phyloP scores from a whole-genome alignment of 2,329 filamentous ascomycete genomes.

The Magnaporthiopsis incrustans region DNA sequence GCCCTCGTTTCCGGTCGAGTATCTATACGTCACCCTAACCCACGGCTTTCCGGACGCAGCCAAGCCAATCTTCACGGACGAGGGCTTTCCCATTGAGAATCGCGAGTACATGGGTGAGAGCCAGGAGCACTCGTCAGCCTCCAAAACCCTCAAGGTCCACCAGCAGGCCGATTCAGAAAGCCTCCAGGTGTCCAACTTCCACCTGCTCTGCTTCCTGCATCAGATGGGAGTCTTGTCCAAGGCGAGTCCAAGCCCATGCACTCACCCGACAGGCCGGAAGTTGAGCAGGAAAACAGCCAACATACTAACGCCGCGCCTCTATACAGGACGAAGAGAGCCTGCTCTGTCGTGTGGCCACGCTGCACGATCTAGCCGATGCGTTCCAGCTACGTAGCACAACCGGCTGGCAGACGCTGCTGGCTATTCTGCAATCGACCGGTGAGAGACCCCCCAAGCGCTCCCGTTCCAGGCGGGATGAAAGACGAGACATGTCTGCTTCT shows the following conservation, averaged over 20 bases:
- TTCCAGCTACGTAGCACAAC: conserved; percentile 77
- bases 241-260: conserved; percentile 41
- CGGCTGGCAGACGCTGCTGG: conserved; percentile 89
- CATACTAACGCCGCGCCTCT: not conserved
- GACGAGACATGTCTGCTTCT: not conserved
- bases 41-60: conserved; percentile 86
- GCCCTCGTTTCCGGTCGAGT: conserved; percentile 92
- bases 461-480: conserved; percentile 23
- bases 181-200: conserved; percentile 80
- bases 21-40: conserved; percentile 89
- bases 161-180: conserved; percentile 51
- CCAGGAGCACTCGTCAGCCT: conserved; percentile 66
- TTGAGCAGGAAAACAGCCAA: not conserved
- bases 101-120: conserved; percentile 77
- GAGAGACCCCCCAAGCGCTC: conserved; percentile 81
- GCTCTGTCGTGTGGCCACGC: conserved; percentile 75
- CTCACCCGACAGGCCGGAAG: not conserved
- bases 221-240: conserved; percentile 74
- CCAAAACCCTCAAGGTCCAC: conserved; percentile 58
- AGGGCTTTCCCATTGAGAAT: conserved; percentile 84
- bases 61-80: conserved; percentile 66
- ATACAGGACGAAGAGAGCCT: conserved; percentile 78
- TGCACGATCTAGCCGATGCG: conserved; percentile 71
- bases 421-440: conserved; percentile 94
- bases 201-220: conserved; percentile 82